A percentile compares a stretch with the other conserved stretches of the same genome.
These are phyloP conservation scores for Kazachstania viticola DNA, from an alignment of 805 yeast species.

Conservation along the genomic window DNA sequence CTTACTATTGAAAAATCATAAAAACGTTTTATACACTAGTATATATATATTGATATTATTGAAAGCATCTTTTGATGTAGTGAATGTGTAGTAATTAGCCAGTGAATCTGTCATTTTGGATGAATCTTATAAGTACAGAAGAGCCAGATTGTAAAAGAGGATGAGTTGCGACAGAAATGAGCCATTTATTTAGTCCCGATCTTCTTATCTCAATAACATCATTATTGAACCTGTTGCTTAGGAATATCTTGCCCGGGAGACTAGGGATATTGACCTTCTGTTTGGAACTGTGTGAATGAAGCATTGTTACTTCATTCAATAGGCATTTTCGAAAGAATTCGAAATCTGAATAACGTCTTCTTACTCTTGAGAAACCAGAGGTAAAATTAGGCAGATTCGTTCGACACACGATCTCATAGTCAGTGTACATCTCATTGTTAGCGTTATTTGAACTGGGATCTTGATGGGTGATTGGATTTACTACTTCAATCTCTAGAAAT, in stretches of 20 bases:
- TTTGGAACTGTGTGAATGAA: conserved; percentile 5
- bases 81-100: too few species aligned
- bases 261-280: conserved; percentile 68
- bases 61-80: too few species aligned
- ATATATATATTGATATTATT: not conserved
- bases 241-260: conserved; percentile 78
- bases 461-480: conserved; percentile 24
- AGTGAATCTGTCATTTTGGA: conserved; percentile 57
- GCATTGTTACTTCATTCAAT: conserved; percentile 53
- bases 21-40: too few species aligned
- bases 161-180: conserved; percentile 77
- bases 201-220: conserved; percentile 76
- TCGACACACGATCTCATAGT: conserved; percentile 80
- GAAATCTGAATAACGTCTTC: conserved; percentile 85
- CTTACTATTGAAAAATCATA: not conserved
- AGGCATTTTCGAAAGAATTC: conserved; percentile 66
- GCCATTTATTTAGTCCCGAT: conserved; percentile 71
- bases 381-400: conserved; percentile 87
- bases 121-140: conserved; percentile 63
- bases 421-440: conserved; percentile 51
- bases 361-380: conserved; percentile 48
- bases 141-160: conserved; percentile 87
- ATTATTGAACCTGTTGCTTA: conserved; percentile 64
- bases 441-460: conserved; percentile 5
- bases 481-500: conserved; percentile 81